Evolutionary conservation across 2,329 filamentous ascomycete species (phyloP), one percentile per base, ranked within the genome.

Genomic region (Aspergillus neotritici): DNA sequence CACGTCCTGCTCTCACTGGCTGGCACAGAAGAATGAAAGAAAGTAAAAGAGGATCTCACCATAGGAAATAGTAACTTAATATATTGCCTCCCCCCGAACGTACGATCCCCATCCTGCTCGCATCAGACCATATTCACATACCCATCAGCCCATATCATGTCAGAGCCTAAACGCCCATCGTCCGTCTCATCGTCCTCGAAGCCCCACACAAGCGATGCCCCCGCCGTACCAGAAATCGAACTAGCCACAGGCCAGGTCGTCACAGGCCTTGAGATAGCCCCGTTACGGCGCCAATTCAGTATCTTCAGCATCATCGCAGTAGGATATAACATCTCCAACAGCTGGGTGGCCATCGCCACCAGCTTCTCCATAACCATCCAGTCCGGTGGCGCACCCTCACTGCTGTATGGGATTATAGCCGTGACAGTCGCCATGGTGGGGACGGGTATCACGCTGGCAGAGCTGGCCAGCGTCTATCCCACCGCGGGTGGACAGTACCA

Each of bases 401-500:
- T 56, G 10, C 46, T 56, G 5, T 56, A 56, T 32, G 53, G 53
- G 10, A 55, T 56, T 21, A 43, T 56, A n/a, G 33, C 44, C 17
- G 53, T 56, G 16, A 48, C 52, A 11, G 28, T 47, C 21, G 51
- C 49, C 34, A 56, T 56, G 53, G 42, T 49, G 32, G 50, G 45
- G 30, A 54, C 51, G 2, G 51, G 50, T 0, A n/a, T 54, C 14
- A 57, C 58, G 1, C 41, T 62, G 39, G 55, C 59, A 9, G 59
- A 62, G 42, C 45, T 62, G 36, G 53, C 58, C 8, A 55, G 52
- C 39, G 54, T 60, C 25, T 58, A 58, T 34, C 59, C 59, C 25
- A 61, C 57, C 4, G 58, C 59, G 3, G 59, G 59, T 2, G 58
- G 57, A 3, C 57, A 60, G 40, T 61, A 60, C 31, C 55, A 60